Evolutionary conservation across 768 basidiomycete genomes (phyloP).

Genomic region (Russula olivacea): DNA sequence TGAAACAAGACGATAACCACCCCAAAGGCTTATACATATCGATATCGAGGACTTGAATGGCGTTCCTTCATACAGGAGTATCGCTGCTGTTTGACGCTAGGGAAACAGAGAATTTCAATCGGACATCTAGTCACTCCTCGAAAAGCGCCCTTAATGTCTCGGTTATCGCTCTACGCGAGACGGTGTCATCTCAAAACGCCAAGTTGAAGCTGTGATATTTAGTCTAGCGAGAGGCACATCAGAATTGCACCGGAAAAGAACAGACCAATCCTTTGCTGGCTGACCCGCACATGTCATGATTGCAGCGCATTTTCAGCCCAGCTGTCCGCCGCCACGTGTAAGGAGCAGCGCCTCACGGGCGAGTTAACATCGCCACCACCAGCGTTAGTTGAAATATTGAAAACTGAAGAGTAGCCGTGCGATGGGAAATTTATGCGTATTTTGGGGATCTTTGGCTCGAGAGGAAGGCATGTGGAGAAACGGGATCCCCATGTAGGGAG

Average conservation of each 20-base stretch:
- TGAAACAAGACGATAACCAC: neutral
- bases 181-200: neutral
- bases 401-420: neutral
- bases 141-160: too few relatives aligned
- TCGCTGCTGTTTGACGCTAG: neutral
- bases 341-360: neutral
- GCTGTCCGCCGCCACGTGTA: neutral
- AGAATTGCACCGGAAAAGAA: neutral
- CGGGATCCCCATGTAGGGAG: neutral
- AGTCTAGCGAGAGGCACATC: neutral
- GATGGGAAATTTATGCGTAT: neutral
- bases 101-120: conserved; percentile 26
- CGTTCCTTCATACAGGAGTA: neutral
- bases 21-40: neutral
- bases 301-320: neutral
- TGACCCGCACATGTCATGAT: neutral
- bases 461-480: neutral
- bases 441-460: neutral
- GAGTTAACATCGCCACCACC: neutral
- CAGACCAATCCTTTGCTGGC: neutral
- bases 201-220: neutral
- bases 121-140: neutral
- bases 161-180: neutral
- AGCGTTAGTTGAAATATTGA: neutral
- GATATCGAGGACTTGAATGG: neutral